phyloP scores from a whole-genome alignment of 2,329 filamentous ascomycete species.

The Apiospora rasikravindrae region DNA sequence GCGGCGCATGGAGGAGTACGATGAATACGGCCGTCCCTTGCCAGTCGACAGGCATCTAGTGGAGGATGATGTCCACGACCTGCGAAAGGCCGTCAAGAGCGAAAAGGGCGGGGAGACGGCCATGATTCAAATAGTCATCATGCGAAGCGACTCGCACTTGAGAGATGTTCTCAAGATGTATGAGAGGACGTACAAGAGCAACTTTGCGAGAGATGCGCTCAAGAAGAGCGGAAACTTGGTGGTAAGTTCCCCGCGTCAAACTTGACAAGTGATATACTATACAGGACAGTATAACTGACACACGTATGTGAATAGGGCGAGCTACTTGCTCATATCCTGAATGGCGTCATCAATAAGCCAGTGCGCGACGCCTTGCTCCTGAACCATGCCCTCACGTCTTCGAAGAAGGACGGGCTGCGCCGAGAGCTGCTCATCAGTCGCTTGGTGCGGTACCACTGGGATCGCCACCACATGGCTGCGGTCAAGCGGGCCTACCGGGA shows the following conservation, averaged over 20 bases:
- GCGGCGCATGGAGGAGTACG: conserved; percentile 80
- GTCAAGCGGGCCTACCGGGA: conserved; percentile 82
- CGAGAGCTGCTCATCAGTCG: conserved; percentile 88
- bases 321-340: conserved; percentile 91
- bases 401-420: conserved; percentile 72
- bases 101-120: conserved; percentile 84
- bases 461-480: conserved; percentile 77
- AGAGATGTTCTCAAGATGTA: conserved; percentile 80
- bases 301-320: conserved; percentile 71
- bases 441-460: conserved; percentile 91
- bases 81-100: conserved; percentile 71
- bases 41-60: conserved; percentile 65
- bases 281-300: neutral
- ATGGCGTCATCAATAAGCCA: conserved; percentile 94
- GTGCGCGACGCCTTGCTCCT: conserved; percentile 91
- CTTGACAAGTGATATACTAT: neutral
- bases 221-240: conserved; percentile 91
- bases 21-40: conserved; percentile 64
- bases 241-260: conserved; percentile 59
- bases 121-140: conserved; percentile 85
- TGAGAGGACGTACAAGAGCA: conserved; percentile 72
- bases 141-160: conserved; percentile 81
- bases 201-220: conserved; percentile 88
- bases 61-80: conserved; percentile 72
- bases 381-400: conserved; percentile 84